Evolutionary conservation across 441 rosid species (phyloP), one percentile per base, ranked within the genome.

Genomic region (Euphorbia schlechtendalii): DNA sequence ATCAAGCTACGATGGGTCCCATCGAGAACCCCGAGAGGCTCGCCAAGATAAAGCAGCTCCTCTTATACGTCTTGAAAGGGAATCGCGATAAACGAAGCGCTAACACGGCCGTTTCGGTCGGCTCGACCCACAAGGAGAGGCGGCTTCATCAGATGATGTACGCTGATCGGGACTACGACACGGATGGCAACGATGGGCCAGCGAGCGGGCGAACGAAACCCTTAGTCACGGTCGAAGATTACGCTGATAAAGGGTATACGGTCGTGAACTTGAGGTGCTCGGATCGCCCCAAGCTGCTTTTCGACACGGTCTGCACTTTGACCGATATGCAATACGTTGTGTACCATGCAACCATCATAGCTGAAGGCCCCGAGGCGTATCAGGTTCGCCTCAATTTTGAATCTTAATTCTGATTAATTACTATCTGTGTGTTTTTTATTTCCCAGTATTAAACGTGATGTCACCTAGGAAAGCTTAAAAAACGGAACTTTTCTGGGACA

Each of bases 71-170:
- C 49, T 82, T 89, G 14, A 83, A 74, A 70, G 92, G 86, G 25
- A 76, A 84, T 68, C 74, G 86, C 73, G 96, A 84, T 70, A 83
- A 66, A 78, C 78, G 71, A 61, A 76, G 82, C 52, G 92, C 92
- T 11, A 89, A 86, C 53, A 82, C 90, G 0, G 87, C 89, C 63
- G 87, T 89, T n/a, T 83, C 90, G 4, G 80, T 82, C 32, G 89
- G 86, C 36, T 84, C 84, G 21, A 89, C 90, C 48, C 96, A 89
- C 45, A 89, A 77, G 70, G 89, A 83, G 24, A 73, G 96, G 70
- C 81, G 96, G 77, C 80, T 89, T 66, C 96, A 89, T 57, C 96
- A 89, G 72, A 78, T 89, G 92, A 89, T 89, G 96, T 89, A 89
- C 21, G 92, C 88, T 25, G 92, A 89, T 75, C 89, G 96, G 17